Evolutionary conservation across 1,284 basidiomycete species (phyloP).

Genomic region (Xerocomus nothofagi): DNA sequence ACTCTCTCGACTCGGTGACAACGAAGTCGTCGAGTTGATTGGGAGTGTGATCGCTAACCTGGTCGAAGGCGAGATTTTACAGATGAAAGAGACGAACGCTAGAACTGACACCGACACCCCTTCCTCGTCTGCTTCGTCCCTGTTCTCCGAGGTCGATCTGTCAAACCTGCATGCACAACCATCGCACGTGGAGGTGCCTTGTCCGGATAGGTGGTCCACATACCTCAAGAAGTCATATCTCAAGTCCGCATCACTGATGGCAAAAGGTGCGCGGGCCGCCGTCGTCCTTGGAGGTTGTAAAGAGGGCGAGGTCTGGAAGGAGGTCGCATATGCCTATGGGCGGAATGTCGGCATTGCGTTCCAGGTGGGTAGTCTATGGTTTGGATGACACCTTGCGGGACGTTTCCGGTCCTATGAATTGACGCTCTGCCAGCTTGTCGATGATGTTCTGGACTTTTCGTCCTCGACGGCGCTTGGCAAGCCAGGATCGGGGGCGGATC

Average conservation of each 20-base stretch:
- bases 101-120: not conserved
- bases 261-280: slow-evolving; percentile 87
- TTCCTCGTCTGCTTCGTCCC: too few relatives aligned
- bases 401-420: not conserved
- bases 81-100: slow-evolving; percentile 55
- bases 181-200: slow-evolving; percentile 8
- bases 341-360: slow-evolving; percentile 91
- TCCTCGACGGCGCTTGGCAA: slow-evolving; percentile 73
- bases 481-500: slow-evolving; percentile 78
- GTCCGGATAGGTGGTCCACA: slow-evolving; percentile 69
- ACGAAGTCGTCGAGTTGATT: slow-evolving; percentile 92
- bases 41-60: slow-evolving; percentile 92
- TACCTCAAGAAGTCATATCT: slow-evolving; percentile 96
- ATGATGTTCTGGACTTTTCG: slow-evolving; percentile 90
- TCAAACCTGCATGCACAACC: slow-evolving; percentile 22
- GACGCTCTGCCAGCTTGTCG: slow-evolving; percentile 67
- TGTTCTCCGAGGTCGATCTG: slow-evolving; percentile 29
- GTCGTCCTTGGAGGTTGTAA: slow-evolving; percentile 88
- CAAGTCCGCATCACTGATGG: slow-evolving; percentile 96
- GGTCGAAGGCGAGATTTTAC: slow-evolving; percentile 95
- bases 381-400: too few relatives aligned
- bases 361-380: slow-evolving; percentile 62
- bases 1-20: slow-evolving; percentile 82
- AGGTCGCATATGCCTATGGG: slow-evolving; percentile 92
- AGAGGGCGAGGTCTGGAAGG: slow-evolving; percentile 84